A percentile compares a stretch with the other conserved stretches of the same genome.
phyloP scores from a whole-genome alignment of 352 stramenopile genomes.

The Globisporangium heterothallicum region DNA sequence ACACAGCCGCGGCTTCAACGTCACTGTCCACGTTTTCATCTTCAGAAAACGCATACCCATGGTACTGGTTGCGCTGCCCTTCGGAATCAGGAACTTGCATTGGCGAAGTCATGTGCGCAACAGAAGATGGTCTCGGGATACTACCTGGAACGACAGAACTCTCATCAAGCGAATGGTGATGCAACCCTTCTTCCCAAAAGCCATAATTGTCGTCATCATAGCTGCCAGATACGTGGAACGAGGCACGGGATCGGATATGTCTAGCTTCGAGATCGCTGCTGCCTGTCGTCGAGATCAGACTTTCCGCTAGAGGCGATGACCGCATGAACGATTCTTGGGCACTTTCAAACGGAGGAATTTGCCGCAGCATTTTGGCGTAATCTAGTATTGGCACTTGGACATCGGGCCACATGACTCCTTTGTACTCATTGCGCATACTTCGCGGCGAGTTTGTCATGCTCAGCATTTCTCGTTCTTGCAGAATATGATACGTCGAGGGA shows the following conservation, averaged over 20 bases:
- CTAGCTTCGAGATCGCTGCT: constrained; percentile 12
- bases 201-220: constrained; percentile 11
- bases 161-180: constrained; percentile 8
- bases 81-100: constrained; percentile 4
- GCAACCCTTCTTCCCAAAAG: constrained; percentile 5
- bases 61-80: constrained; percentile 31
- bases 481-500: constrained; percentile 71
- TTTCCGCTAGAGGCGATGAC: constrained; percentile 53
- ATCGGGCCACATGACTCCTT: constrained; percentile 29
- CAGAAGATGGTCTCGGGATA: too few species aligned
- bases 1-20: constrained; percentile 34
- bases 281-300: constrained; percentile 33
- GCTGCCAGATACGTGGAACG: constrained; percentile 33
- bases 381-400: constrained; percentile 39
- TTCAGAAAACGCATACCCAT: constrained; percentile 78
- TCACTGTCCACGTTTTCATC: constrained; percentile 72
- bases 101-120: not conserved
- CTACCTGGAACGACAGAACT: too few species aligned
- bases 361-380: constrained; percentile 40
- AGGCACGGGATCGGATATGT: constrained; percentile 51
- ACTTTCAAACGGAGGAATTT: constrained; percentile 41
- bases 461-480: constrained; percentile 71
- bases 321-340: constrained; percentile 49
- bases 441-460: constrained; percentile 52
- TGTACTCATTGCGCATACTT: constrained; percentile 38